These are phyloP conservation scores for Monosporascus sp. DNA, from an alignment of 2,329 filamentous ascomycete genomes.

Conservation along the genomic window DNA sequence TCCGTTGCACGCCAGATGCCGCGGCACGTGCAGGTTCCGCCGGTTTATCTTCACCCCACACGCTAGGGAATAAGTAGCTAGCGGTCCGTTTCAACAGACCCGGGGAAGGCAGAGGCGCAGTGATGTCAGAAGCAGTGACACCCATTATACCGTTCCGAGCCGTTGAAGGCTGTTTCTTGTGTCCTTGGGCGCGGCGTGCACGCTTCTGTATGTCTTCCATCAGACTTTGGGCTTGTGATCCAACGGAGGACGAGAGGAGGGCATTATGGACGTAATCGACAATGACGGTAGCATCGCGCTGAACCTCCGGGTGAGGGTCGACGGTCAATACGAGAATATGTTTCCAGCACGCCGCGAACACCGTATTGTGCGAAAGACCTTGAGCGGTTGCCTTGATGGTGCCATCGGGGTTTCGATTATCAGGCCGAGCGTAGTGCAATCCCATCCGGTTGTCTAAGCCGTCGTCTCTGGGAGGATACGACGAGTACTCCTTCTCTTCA, in stretches of 20 bases:
- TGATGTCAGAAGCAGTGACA: constrained; percentile 25
- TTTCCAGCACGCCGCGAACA: constrained; percentile 93
- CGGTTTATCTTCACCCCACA: constrained; percentile 47
- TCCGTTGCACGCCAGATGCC: constrained; percentile 30
- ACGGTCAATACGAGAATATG: constrained; percentile 85
- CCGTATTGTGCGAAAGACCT: constrained; percentile 74
- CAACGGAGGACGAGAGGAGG: constrained; percentile 72
- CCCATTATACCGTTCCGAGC: constrained; percentile 40
- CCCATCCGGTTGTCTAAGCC: constrained; percentile 57
- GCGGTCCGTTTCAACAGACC: constrained; percentile 59
- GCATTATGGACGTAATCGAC: constrained; percentile 80
- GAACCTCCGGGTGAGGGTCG: constrained; percentile 90
- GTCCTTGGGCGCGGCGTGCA: constrained; percentile 41
- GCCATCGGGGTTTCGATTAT: constrained; percentile 52
- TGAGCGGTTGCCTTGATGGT: constrained; percentile 52
- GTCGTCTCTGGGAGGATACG: constrained; percentile 50
- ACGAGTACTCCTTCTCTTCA: constrained; percentile 71
- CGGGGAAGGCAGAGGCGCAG: constrained; percentile 47
- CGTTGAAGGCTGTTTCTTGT: constrained; percentile 33
- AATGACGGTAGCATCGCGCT: constrained; percentile 76
- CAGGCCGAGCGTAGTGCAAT: constrained; percentile 54
- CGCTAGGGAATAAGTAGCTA: constrained; percentile 54
- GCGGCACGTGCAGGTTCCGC: constrained; percentile 26
- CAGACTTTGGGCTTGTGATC: constrained; percentile 61
- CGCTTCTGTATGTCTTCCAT: constrained; percentile 67